Evolutionary conservation across 352 stramenopile species (phyloP), one percentile per base, ranked within the genome.

Genomic region (Pythium monospermum): DNA sequence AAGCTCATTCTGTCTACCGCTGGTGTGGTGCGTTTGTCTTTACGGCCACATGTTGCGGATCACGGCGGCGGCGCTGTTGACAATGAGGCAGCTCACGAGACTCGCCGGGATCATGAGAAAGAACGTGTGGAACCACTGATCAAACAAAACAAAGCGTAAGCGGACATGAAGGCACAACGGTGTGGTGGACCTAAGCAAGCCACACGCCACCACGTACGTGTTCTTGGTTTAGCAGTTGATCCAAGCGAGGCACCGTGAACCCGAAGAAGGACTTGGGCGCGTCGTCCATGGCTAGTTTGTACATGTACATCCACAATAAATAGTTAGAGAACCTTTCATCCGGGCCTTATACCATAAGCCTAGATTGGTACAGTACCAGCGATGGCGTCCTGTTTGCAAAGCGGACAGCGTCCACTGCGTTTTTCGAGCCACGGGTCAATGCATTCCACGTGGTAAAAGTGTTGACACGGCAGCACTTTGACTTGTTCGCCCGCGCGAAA

Each of bases 401-500:
- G 73, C 30, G 85, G 85, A 44, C 85, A 95, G 10, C 71, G 55
- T 26, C 80, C 76, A 60, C 81, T 92, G 40, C 77, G 77, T 6
- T 65, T 58, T 43, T 91, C 83, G 8, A 95, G 75, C 85, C 85
- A 95, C 37, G 77, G 79, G 30, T 91, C 81, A 41, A 95, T 95
- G 53, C 85, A 95, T 21, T 83, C 61, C 13, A 86, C 74, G 45
- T 95, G 85, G 48, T 87, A 95, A 48, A 87, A 87, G 46, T 95
- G 85, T 22, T 87, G 74, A 37, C 85, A 95, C 16, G 85, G 83
- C 27, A 95, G 71, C 25, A 94, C 66, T 57, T 91, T 91, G 19
- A 93, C 73, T 23, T 69, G 57, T 6, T 73, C 68, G 31, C 68
- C 68, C 6, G 64, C 51, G 22, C 69, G 57, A 47, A 90, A 91